Base-by-base conservation (phyloP, 805 yeast species). In the Metschnikowia lunata region DNA sequence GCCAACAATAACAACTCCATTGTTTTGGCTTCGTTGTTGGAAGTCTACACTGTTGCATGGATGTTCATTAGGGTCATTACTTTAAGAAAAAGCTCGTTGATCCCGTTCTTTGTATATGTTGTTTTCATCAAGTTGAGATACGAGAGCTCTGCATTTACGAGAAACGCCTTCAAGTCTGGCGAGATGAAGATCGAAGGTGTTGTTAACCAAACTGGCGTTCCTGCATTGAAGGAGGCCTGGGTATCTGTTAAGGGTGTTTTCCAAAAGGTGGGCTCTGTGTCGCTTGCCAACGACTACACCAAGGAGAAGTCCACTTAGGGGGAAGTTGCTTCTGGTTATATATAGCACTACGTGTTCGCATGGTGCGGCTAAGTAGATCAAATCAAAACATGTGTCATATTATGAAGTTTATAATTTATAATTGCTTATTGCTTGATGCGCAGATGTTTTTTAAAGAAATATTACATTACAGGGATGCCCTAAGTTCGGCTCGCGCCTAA, bases 71-170 rank as follows among this genome's bases (percentile, higher is more conserved):
- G 84, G 53, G 72, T 82, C 13, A 27, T 85, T 34, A 57, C 81
- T n/a, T 82, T 80, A 69, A 74, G 79, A 59, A 72, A 67, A 53
- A 78, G 80, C 57, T 82, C 90, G 30, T 75, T 87, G 76, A 52
- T 80, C 41, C 71, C 79, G 3, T 68, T 85, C 29, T 56, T 78
- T 30, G 58, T 74, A 8, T 84, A 80, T 59, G 59, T 77, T 10
- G 45, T 78, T 10, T 90, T 90, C 68, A 72, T 88, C 64, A 86
- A 86, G 64, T 63, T 84, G 45, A 79, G 96, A 64, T 86, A 73
- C 60, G 95, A 88, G 60, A 81, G 80, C 53, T 84, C 93, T 3
- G 70, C 79, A 28, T 82, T 80, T 68, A 83, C 88, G 44, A 82
- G 87, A 65, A 69, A 76, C 50, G 81, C 80, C 29, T 71, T 88